Percentiles rank a stretch among this genome's conserved stretches.
Evolutionary conservation across 139 green algal genomes (phyloP).

Genomic region (Volvox reticuliferus): DNA sequence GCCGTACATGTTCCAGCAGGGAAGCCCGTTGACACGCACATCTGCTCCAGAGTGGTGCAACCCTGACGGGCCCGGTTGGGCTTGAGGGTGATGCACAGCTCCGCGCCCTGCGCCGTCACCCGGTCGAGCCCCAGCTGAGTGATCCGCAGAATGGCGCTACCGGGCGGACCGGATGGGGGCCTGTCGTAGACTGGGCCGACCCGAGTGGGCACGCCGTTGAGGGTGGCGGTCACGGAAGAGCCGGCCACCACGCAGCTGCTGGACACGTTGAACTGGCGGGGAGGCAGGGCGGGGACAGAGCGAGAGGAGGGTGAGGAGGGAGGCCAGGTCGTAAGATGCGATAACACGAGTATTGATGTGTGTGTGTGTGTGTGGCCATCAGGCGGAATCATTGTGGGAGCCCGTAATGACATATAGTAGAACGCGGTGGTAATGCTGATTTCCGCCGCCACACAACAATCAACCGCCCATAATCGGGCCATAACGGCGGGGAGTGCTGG

Average conservation of each 20-base stretch:
- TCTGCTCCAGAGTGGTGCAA: not conserved
- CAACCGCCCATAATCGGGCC: too few species aligned
- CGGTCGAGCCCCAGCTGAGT: not conserved
- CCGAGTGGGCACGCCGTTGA: not conserved
- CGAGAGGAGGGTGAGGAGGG: too few species aligned
- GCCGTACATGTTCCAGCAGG: not conserved
- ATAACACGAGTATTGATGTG: too few species aligned
- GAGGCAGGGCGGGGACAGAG: too few species aligned
- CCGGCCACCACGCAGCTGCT: not conserved
- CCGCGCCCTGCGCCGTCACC: not conserved
- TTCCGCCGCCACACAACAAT: too few species aligned
- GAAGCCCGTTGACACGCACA: not conserved
- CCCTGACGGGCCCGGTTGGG: not conserved
- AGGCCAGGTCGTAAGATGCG: not conserved
- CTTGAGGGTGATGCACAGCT: not conserved
- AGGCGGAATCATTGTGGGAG: not conserved
- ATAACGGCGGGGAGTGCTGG: too few species aligned
- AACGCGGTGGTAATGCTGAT: too few species aligned
- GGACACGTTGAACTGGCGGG: not conserved
- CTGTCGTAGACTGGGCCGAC: not conserved
- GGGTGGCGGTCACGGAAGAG: not conserved
- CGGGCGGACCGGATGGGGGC: too few species aligned
- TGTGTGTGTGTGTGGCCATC: too few species aligned
- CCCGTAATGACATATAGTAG: not conserved
- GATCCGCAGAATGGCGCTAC: not conserved